Evolutionary conservation across 139 green algal genomes (phyloP), one percentile per base, ranked within the genome.

Genomic region (Marvania coccoides): DNA sequence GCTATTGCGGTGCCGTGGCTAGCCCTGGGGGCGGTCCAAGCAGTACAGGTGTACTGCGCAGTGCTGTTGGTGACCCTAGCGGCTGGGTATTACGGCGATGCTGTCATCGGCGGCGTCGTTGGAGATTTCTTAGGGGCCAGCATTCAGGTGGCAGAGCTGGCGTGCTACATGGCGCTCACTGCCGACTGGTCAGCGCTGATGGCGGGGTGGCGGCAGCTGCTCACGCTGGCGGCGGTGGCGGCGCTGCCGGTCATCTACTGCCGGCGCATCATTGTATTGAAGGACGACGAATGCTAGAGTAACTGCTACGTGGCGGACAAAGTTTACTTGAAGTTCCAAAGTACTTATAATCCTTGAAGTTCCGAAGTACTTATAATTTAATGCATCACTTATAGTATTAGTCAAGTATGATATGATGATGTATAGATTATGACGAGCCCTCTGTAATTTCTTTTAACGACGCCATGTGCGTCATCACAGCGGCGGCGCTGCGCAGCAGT

Each of bases 61-160:
- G 8, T 58, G 9, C 23, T 51, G 12, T 31, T 58, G 8, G 39
- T 70, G 19, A 77, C 74, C 4, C 2, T 63, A 0, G 26, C 33
- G 0, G 35, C 65, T 3, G 70, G 46, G 0, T 47, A 53, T 6
- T 87, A 87, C 36, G 75, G 65, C 15, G 58, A 72, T 8, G 14
- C 47, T 2, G 62, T 87, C 1, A 65, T 87, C 7, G 74, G 74
- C 0, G 79, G 77, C 0, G 66, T 85, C 3, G 54, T 85, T 0
- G 76, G 76, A 14, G 76, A 83, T 57, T 83, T 64, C 70, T 40
- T 85, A 1, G 79, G 79, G 1, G 79, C 79, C 29, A 85, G 75
- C 4, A 85, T 84, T n/a, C 33, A 54, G 31, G 67, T 81, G 15
- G 29, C 68, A 4, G 76, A 83, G 61, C 34, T 84, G 5, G 54